These are phyloP conservation scores for Lathyrus oleraceus DNA, from an alignment of 306 rosid species.

Conservation along the genomic window DNA sequence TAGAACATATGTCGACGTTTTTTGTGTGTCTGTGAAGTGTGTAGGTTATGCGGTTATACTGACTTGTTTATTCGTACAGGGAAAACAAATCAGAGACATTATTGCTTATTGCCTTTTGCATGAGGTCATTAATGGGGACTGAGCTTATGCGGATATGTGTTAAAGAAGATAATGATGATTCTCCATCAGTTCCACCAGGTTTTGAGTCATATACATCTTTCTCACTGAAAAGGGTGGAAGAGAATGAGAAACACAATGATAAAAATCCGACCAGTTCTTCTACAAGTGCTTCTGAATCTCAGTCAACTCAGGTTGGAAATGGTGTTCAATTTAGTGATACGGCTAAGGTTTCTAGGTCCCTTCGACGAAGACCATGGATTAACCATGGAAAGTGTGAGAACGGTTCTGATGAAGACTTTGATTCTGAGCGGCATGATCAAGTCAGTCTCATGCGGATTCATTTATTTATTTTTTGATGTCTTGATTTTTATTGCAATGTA, in stretches of 20 bases:
- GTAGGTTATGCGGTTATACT: slow-evolving; percentile 26
- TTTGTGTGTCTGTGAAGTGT: background rate
- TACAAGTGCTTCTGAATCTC: slow-evolving; percentile 52
- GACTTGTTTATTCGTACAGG: slow-evolving; percentile 33
- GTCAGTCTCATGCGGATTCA: slow-evolving; percentile 47
- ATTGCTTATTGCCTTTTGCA: slow-evolving; percentile 25
- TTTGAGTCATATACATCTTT: slow-evolving; percentile 86
- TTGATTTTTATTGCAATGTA: slow-evolving; percentile 27
- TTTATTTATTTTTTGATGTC: slow-evolving; percentile 33
- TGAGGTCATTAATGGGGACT: slow-evolving; percentile 71
- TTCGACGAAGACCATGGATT: slow-evolving; percentile 66
- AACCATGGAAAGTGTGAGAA: slow-evolving; percentile 59
- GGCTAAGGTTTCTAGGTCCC: slow-evolving; percentile 65
- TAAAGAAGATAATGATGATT: slow-evolving; percentile 89
- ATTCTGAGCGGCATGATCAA: slow-evolving; percentile 67
- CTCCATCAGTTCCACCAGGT: slow-evolving; percentile 97
- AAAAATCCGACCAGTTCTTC: slow-evolving; percentile 50
- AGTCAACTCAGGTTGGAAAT: slow-evolving; percentile 56
- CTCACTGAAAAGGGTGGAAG: slow-evolving; percentile 54
- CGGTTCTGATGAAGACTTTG: slow-evolving; percentile 62
- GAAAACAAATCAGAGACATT: slow-evolving; percentile 34
- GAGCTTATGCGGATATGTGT: slow-evolving; percentile 79
- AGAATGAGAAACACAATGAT: slow-evolving; percentile 50
- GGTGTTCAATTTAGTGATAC: slow-evolving; percentile 43
- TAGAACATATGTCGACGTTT: slow-evolving; percentile 15